Conservation (phyloP, 371 early-diverging fungal genomes). For the Thermomucor indicae-seudaticae region DNA sequence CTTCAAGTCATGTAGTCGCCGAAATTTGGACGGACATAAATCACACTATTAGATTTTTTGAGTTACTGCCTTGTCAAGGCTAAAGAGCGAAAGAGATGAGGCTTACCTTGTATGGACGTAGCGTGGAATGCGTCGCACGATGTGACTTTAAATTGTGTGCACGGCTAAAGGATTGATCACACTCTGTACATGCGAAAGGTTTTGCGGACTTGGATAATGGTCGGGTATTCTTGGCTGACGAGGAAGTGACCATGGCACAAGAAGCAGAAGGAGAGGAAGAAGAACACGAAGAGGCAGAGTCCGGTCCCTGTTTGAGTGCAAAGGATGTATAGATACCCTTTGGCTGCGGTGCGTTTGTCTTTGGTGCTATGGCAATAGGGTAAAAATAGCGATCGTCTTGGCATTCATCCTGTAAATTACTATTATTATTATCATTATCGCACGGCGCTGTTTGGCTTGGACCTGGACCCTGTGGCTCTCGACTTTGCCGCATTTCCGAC, state of each 20-base stretch:
- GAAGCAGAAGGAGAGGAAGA: too few relatives aligned
- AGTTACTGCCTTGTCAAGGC: background rate
- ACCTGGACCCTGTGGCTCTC: too few relatives aligned
- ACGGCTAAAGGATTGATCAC: constrained; percentile 32
- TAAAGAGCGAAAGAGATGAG: constrained; percentile 6
- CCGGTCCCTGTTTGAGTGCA: background rate
- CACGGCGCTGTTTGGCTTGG: too few relatives aligned
- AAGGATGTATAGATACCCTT: background rate
- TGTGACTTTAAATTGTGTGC: constrained; percentile 44
- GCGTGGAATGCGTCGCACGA: constrained; percentile 34
- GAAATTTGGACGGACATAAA: constrained; percentile 53
- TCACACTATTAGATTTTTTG: constrained; percentile 21
- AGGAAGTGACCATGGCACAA: background rate
- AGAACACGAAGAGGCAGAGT: too few relatives aligned
- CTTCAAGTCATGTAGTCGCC: constrained; percentile 75
- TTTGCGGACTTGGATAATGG: constrained; percentile 5
- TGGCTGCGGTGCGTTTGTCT: too few relatives aligned
- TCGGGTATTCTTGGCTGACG: background rate
- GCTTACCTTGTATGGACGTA: constrained; percentile 34
- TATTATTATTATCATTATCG: too few relatives aligned
- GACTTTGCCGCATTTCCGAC: too few relatives aligned
- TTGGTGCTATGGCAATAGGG: too few relatives aligned
- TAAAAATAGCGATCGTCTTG: too few relatives aligned
- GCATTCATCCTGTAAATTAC: too few relatives aligned
- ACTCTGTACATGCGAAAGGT: constrained; percentile 26